Conservation (phyloP, 2,329 filamentous ascomycete genomes). For the Zymoseptoria brevis region DNA sequence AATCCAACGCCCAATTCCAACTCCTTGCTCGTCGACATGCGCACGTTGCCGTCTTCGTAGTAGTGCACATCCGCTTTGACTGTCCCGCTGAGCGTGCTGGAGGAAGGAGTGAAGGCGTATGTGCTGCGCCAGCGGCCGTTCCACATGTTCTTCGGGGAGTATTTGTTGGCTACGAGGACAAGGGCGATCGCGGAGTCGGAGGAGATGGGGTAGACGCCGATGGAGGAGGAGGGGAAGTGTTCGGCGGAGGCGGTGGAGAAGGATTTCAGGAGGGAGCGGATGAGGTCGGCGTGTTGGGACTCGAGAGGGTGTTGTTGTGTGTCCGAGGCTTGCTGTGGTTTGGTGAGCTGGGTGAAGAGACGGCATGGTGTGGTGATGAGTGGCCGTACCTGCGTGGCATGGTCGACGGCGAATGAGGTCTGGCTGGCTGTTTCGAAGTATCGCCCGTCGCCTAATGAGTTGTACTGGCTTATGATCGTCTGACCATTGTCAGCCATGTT, state of each 20-base stretch:
- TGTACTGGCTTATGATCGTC: constrained; percentile 79
- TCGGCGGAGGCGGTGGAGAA: constrained; percentile 70
- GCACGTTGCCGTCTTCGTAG: constrained; percentile 98
- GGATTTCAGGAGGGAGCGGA: constrained; percentile 76
- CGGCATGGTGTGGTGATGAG: neutral
- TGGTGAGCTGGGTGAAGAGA: neutral
- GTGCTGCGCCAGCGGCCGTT: constrained; percentile 93
- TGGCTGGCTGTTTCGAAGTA: constrained; percentile 89
- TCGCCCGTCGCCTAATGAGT: constrained; percentile 66
- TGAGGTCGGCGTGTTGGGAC: constrained; percentile 65
- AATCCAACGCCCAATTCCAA: constrained; percentile 51
- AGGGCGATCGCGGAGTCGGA: constrained; percentile 70
- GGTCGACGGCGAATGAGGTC: constrained; percentile 83
- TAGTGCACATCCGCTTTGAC: constrained; percentile 97
- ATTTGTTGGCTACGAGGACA: constrained; percentile 87
- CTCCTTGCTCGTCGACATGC: constrained; percentile 80
- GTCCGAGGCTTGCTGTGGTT: constrained; percentile 63
- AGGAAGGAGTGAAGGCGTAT: constrained; percentile 70
- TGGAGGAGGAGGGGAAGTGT: constrained; percentile 76
- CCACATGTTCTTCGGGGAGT: constrained; percentile 98
- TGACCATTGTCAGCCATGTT: constrained; percentile 42
- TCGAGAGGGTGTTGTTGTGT: constrained; percentile 74
- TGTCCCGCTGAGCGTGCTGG: constrained; percentile 61
- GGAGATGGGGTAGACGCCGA: constrained; percentile 74
- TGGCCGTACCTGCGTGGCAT: constrained; percentile 59